Percentiles rank a stretch among this genome's conserved stretches.
Evolutionary conservation across 208 protist species (phyloP).

Genomic region (Angomonas desouzai): DNA sequence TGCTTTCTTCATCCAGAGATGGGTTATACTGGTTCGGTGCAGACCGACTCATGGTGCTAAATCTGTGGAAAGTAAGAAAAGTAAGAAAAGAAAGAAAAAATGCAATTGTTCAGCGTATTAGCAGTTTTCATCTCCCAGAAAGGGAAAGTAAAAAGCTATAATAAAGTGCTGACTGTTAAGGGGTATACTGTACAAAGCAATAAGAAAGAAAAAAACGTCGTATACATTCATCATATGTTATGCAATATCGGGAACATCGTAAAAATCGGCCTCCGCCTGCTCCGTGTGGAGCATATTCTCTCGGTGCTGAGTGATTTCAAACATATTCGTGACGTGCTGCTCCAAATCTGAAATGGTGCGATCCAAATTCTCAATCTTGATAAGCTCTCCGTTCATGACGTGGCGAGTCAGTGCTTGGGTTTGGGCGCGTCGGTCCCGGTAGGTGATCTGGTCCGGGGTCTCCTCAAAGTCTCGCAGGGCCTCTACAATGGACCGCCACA

Average conservation of each 20-base stretch:
- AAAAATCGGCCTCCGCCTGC: background rate
- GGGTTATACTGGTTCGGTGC: background rate
- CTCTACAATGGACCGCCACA: slow-evolving; percentile 20
- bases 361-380: slow-evolving; percentile 9
- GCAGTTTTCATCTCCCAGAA: background rate
- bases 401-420: slow-evolving; percentile 16
- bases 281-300: background rate
- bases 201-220: slow-evolving; percentile 11
- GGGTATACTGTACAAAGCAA: slow-evolving; percentile 11
- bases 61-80: no score
- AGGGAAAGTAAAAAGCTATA: slow-evolving; percentile 17
- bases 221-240: slow-evolving; percentile 10
- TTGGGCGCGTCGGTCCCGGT: background rate
- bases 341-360: slow-evolving; percentile 9
- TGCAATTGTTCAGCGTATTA: no score
- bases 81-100: slow-evolving; percentile 13
- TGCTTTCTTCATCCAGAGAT: background rate
- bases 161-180: background rate
- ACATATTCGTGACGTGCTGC: background rate
- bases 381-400: slow-evolving; percentile 10
- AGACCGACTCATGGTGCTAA: background rate
- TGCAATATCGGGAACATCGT: slow-evolving; percentile 2
- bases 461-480: slow-evolving; percentile 6
- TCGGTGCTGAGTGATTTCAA: background rate
- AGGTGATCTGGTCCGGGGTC: slow-evolving; percentile 11